Conservation (phyloP, 164 flowering plant genomes). For the Vitis labrusca region DNA sequence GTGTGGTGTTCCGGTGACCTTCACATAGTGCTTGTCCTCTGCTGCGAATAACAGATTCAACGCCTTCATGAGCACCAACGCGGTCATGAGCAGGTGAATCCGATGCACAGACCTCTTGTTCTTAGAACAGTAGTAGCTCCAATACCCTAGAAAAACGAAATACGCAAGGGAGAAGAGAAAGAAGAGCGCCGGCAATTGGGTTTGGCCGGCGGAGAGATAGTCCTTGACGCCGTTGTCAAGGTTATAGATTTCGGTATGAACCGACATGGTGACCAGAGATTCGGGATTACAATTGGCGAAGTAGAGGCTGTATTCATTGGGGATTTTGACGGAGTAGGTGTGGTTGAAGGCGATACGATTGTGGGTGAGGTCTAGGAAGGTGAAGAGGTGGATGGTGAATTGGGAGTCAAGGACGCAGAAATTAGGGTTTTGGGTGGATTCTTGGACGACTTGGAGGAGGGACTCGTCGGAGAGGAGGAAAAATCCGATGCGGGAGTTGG, state of each 20-base stretch:
- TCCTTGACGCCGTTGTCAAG: slow-evolving; percentile 55
- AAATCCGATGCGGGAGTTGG: slow-evolving; percentile 64
- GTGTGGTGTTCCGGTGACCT: slow-evolving; percentile 76
- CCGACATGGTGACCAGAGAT: slow-evolving; percentile 57
- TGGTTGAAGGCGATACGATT: slow-evolving; percentile 39
- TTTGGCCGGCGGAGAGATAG: slow-evolving; percentile 79
- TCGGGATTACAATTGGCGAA: slow-evolving; percentile 81
- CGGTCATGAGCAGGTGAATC: slow-evolving; percentile 74
- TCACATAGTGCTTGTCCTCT: slow-evolving; percentile 79
- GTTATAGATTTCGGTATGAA: slow-evolving; percentile 74
- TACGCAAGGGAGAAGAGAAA: slow-evolving; percentile 50
- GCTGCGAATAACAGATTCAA: slow-evolving; percentile 73
- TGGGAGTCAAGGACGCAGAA: slow-evolving; percentile 74
- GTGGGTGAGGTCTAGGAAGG: slow-evolving; percentile 58
- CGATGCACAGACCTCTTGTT: slow-evolving; percentile 54
- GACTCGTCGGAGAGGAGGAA: slow-evolving; percentile 82
- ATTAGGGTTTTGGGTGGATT: slow-evolving; percentile 49
- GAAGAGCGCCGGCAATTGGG: slow-evolving; percentile 67
- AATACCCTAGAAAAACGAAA: slow-evolving; percentile 45
- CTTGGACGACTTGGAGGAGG: slow-evolving; percentile 60
- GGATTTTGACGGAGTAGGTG: slow-evolving; percentile 48
- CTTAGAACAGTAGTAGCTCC: slow-evolving; percentile 47
- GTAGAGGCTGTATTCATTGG: slow-evolving; percentile 74
- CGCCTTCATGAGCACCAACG: slow-evolving; percentile 59
- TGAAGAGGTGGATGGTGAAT: slow-evolving; percentile 47